Evolutionary conservation across 2,329 filamentous ascomycete species (phyloP).

Genomic region (Claviceps maximensis): DNA sequence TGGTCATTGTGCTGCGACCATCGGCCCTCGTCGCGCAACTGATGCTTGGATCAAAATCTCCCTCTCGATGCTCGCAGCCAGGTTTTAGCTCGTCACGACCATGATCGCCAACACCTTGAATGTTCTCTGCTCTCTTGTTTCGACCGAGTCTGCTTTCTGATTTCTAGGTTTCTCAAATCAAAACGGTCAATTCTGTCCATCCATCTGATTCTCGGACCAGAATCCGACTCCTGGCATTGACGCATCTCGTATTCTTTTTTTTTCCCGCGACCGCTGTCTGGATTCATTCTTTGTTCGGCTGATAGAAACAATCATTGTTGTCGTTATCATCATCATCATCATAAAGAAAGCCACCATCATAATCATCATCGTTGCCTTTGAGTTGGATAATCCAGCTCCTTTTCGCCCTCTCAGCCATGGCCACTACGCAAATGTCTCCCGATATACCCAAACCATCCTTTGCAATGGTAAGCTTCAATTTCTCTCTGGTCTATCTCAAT

Average conservation of each 20-base stretch:
- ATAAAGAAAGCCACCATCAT: constrained; percentile 4
- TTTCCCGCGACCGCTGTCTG: constrained; percentile 3
- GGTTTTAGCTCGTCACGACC: constrained; percentile 31
- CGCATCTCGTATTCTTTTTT: neutral
- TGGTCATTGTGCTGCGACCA: constrained; percentile 2
- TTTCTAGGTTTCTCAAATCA: constrained; percentile 21
- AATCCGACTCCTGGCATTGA: constrained; percentile 4
- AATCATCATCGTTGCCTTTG: constrained; percentile 8
- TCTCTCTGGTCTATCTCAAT: neutral
- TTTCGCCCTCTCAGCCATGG: constrained; percentile 24
- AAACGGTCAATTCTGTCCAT: constrained; percentile 19
- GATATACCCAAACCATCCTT: constrained; percentile 52
- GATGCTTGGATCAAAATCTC: constrained; percentile 2
- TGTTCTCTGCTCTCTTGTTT: constrained; percentile 35
- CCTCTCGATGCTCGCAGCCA: constrained; percentile 8
- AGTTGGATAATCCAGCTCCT: constrained; percentile 12
- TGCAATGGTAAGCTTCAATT: constrained; percentile 48
- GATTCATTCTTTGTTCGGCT: constrained; percentile 6
- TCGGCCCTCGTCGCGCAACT: constrained; percentile 1
- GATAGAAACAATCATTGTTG: neutral
- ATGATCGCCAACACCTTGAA: constrained; percentile 41
- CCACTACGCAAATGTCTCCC: constrained; percentile 31
- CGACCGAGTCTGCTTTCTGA: constrained; percentile 43
- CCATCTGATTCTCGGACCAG: constrained; percentile 5
- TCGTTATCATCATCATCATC: neutral